These are phyloP conservation scores for Saccharata proteae DNA, from an alignment of 2,329 filamentous ascomycete genomes.

Conservation along the genomic window DNA sequence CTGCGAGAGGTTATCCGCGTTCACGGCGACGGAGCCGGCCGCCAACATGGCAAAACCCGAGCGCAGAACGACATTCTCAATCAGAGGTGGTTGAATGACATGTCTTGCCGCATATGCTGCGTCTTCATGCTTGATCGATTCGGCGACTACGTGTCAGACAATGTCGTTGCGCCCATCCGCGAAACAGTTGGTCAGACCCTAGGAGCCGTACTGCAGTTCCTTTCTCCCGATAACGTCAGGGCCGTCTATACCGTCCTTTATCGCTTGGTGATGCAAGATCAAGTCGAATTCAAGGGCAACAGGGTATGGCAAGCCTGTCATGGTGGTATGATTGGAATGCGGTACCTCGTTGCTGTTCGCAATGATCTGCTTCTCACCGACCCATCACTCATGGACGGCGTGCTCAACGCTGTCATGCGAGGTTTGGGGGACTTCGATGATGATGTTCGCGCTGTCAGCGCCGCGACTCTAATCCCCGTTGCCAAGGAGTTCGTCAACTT, in stretches of 20 bases:
- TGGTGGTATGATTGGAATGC: constrained; percentile 91
- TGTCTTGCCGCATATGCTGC: constrained; percentile 88
- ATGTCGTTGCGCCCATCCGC: constrained; percentile 87
- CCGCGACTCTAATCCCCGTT: constrained; percentile 93
- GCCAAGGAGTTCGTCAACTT: constrained; percentile 87
- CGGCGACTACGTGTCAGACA: constrained; percentile 95
- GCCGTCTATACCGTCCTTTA: constrained; percentile 75
- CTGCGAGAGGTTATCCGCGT: constrained; percentile 81
- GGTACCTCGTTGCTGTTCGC: constrained; percentile 88
- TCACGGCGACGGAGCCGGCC: constrained; percentile 82
- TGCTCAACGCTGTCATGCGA: constrained; percentile 87
- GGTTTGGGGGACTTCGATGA: constrained; percentile 84
- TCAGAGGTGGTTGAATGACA: constrained; percentile 77
- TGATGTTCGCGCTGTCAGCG: constrained; percentile 91
- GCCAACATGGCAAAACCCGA: constrained; percentile 56
- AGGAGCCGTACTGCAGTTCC: constrained; percentile 75
- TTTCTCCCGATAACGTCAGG: constrained; percentile 68
- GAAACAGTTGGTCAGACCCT: constrained; percentile 92
- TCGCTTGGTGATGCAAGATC: constrained; percentile 81
- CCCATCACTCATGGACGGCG: constrained; percentile 77
- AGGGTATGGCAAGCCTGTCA: constrained; percentile 92
- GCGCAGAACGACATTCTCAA: constrained; percentile 70
- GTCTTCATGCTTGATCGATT: constrained; percentile 97
- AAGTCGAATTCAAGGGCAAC: constrained; percentile 60
- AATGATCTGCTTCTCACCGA: constrained; percentile 84